Conservation (phyloP, 139 green algal species). For the Choricystis sp. region DNA sequence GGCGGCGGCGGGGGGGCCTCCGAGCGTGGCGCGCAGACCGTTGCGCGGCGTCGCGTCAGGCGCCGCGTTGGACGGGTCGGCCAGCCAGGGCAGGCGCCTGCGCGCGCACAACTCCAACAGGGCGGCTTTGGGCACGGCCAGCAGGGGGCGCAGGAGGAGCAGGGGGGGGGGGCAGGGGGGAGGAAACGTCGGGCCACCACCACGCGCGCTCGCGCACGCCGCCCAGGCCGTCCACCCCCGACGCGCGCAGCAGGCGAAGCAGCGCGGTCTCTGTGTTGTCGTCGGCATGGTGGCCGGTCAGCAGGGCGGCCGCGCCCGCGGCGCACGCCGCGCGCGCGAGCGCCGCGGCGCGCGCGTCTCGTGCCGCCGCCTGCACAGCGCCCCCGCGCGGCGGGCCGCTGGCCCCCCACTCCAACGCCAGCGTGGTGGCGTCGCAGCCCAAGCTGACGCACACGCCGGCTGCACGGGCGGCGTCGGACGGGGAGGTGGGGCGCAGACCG, state of each 20-base stretch:
- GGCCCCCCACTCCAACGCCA: constrained; percentile 11
- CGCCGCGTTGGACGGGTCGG: constrained; percentile 11
- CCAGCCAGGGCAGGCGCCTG: constrained; percentile 3
- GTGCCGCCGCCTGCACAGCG: not conserved
- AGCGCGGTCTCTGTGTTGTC: constrained; percentile 39
- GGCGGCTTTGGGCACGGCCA: constrained; percentile 16
- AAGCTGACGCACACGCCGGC: constrained; percentile 15
- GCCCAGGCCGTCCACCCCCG: constrained; percentile 27
- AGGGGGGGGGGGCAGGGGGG: not conserved
- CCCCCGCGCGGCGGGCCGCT: not conserved
- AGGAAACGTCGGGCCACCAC: not conserved
- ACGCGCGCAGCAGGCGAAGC: constrained; percentile 27
- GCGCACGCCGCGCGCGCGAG: constrained; percentile 10
- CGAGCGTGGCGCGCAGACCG: constrained; percentile 5
- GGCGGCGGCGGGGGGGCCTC: not conserved
- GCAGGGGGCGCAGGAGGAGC: constrained; percentile 16
- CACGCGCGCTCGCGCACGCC: constrained; percentile 13
- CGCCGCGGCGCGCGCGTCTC: constrained; percentile 14
- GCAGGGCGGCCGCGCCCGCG: constrained; percentile 8
- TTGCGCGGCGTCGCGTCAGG: constrained; percentile 6
- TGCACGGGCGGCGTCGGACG: constrained; percentile 2
- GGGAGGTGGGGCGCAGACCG: constrained; percentile 14
- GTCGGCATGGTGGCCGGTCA: constrained; percentile 31
- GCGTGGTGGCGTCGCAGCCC: constrained; percentile 7
- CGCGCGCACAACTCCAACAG: constrained; percentile 17